Conservation (phyloP, 331 rosid genomes). For the Cucumis variabilis region DNA sequence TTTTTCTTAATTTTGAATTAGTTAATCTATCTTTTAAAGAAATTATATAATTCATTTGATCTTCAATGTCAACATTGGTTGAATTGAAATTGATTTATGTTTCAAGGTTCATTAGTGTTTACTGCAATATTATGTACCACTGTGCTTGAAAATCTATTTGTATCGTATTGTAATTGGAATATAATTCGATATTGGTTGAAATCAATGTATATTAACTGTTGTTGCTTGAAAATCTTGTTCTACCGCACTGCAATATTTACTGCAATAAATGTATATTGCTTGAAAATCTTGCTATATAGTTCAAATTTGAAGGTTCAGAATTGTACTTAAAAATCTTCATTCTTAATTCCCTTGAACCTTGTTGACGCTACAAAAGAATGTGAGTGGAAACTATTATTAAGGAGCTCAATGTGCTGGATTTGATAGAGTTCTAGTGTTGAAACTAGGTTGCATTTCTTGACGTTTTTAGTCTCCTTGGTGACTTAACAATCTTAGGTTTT, state of each 20-base stretch:
- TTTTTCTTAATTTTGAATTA: not conserved
- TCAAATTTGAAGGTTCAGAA: not conserved
- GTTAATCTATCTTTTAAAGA: not conserved
- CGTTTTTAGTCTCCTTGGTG: no score
- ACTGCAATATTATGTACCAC: not conserved
- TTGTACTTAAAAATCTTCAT: not conserved
- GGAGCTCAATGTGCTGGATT: not conserved
- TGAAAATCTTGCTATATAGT: no score
- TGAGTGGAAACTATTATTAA: not conserved
- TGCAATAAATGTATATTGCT: no score
- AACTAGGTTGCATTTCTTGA: no score
- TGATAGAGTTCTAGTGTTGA: not conserved
- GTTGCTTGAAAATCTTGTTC: no score
- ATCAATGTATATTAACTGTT: no score
- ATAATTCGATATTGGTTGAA: no score
- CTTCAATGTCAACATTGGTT: constrained; percentile 15
- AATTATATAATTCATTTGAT: not conserved
- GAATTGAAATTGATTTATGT: not conserved
- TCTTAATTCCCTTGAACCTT: not conserved
- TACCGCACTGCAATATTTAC: no score
- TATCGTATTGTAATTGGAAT: no score
- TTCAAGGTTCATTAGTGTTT: not conserved
- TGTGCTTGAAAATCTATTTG: no score
- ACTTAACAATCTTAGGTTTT: no score
- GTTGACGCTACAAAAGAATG: not conserved